Evolutionary conservation across 495 filamentous ascomycete genomes (phyloP), one percentile per base, ranked within the genome.

Genomic region (Daldinia caldariorum): DNA sequence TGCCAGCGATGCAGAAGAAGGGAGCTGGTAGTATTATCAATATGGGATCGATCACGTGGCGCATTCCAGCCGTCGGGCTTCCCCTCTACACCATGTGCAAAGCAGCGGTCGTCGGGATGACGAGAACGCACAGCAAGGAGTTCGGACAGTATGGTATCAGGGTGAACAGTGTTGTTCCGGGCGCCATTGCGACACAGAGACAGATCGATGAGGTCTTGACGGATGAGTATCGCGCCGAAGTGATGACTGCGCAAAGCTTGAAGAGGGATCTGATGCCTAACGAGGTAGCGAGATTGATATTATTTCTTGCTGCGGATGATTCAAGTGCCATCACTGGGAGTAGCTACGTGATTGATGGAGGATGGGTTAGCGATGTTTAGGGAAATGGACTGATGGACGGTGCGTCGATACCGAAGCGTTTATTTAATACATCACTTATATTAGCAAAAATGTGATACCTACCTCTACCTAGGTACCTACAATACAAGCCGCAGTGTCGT

Each of bases 31-130:
- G 83, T 64, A 86, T 90, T 66, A 84, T 90, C 35, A 88, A 86
- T 76, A 84, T 85, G 58, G 75, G 83, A 2, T 85, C 83, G 60
- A 81, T 87, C 51, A 80, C 82, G 8, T 88, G 87, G 26, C 16
- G 87, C 16, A 76, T 77, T 32, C 87, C 87, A 4, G 76, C 77
- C 53, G 66, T 77, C 16, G 77, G 79, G 6, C 60, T 76, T 67
- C 80, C 79, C 7, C 78, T 84, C 3, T 90, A 90, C 76, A 78
- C 78, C 45, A 78, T 85, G 22, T 82, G 79, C 47, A 89, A 89
- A 70, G 83, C 86, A 71, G 88, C 81, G 5, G 81, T 91, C 43
- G 67, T 88, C 34, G 89, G 87, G 16, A 73, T 91, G 77, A 88
- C 86, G 54, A 79, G 72, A 64, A 81, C 79, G 51, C 85, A 85